Conservation (phyloP, 2,329 filamentous ascomycete species). For the Trichoderma brevicompactum region DNA sequence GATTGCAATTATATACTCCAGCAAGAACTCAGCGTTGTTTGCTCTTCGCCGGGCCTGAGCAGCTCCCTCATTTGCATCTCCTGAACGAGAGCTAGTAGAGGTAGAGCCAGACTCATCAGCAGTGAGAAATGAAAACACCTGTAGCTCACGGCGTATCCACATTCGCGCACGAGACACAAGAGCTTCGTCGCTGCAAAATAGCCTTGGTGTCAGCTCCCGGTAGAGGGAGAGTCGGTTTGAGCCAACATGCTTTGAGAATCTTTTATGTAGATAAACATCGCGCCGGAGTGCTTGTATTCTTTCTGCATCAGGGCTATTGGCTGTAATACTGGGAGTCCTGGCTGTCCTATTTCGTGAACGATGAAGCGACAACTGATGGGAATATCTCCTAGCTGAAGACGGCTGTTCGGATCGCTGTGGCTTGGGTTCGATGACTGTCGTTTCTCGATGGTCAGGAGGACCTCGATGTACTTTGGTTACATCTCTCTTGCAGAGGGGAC, state of each 20-base stretch:
- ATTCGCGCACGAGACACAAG: constrained; percentile 76
- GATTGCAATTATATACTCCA: constrained; percentile 85
- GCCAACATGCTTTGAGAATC: constrained; percentile 82
- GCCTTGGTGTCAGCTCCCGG: constrained; percentile 69
- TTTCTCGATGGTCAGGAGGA: constrained; percentile 52
- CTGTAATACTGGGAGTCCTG: neutral
- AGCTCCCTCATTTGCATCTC: constrained; percentile 17
- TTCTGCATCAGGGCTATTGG: neutral
- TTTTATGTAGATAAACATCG: constrained; percentile 70
- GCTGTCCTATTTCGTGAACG: constrained; percentile 24
- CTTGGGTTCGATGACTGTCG: constrained; percentile 58
- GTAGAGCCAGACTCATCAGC: constrained; percentile 35
- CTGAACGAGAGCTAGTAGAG: constrained; percentile 6
- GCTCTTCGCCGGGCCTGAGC: constrained; percentile 45
- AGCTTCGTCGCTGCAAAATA: constrained; percentile 66
- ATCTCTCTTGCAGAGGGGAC: constrained; percentile 74
- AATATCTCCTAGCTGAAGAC: neutral
- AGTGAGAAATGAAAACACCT: constrained; percentile 76
- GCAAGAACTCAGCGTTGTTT: constrained; percentile 79
- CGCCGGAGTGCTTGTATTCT: constrained; percentile 57
- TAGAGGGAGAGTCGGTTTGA: constrained; percentile 79
- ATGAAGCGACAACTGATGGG: neutral
- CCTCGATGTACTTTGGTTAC: constrained; percentile 68
- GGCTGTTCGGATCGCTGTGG: constrained; percentile 37
- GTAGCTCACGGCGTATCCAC: constrained; percentile 83